Evolutionary conservation across 306 rosid species (phyloP).

Genomic region (Macrotyloma uniflorum): DNA sequence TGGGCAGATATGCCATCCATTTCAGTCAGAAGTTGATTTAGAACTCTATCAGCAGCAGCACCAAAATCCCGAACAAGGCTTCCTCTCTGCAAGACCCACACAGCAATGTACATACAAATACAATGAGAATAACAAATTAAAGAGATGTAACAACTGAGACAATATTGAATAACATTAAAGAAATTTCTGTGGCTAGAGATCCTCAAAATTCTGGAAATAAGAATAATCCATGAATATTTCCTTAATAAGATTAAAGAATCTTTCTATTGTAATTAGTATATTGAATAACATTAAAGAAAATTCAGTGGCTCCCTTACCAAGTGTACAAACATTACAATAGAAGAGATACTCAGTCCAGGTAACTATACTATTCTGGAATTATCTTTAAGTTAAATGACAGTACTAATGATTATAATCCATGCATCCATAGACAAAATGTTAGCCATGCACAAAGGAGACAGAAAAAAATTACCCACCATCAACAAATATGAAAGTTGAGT

Average conservation of each 20-base stretch:
- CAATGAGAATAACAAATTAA: conserved; percentile 6
- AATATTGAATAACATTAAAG: background rate
- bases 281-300: background rate
- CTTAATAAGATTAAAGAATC: too few species aligned
- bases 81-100: conserved; percentile 52
- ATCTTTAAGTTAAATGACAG: background rate
- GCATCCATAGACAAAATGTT: background rate
- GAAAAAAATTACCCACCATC: background rate
- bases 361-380: background rate
- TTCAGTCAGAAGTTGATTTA: conserved; percentile 63
- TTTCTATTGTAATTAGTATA: too few species aligned
- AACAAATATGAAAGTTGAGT: background rate
- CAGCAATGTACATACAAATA: background rate
- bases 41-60: conserved; percentile 62
- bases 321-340: background rate
- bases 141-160: background rate
- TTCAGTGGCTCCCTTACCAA: background rate
- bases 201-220: too few species aligned
- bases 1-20: conserved; percentile 67
- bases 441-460: background rate
- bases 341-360: background rate
- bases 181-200: background rate
- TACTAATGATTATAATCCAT: background rate
- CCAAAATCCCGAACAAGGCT: conserved; percentile 60
- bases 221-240: too few species aligned